Percentiles rank a stretch among this genome's conserved stretches.
These are phyloP conservation scores for Syzygium aqueum DNA, from an alignment of 345 rosid genomes.

Conservation along the genomic window DNA sequence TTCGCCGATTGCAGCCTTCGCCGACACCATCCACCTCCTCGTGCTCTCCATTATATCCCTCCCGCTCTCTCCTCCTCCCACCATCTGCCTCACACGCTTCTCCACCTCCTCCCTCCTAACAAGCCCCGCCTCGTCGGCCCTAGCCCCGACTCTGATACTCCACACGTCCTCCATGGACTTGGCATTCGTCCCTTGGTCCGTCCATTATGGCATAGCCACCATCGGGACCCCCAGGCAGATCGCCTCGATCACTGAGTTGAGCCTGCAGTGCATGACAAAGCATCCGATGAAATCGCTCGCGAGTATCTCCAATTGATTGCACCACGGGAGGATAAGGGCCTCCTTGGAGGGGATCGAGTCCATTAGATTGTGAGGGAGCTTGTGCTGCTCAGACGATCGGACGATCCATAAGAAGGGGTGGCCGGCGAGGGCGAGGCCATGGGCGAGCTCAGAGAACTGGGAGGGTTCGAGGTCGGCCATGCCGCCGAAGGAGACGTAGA, in stretches of 20 bases:
- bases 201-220: constrained; percentile 36
- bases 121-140: constrained; percentile 5
- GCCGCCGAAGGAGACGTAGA: constrained; percentile 30
- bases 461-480: background rate
- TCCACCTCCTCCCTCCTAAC: constrained; percentile 3
- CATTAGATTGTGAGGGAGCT: constrained; percentile 12
- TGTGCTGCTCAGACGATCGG: constrained; percentile 9
- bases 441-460: constrained; percentile 16
- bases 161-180: constrained; percentile 28
- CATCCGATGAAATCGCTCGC: constrained; percentile 16
- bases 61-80: background rate
- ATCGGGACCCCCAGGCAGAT: constrained; percentile 34
- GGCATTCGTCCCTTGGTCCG: constrained; percentile 26
- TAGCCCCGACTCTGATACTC: constrained; percentile 17
- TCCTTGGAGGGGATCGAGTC: constrained; percentile 1
- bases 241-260: constrained; percentile 26
- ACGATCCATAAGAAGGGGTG: constrained; percentile 24
- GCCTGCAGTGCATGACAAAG: constrained; percentile 32
- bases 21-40: background rate
- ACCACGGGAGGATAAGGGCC: constrained; percentile 26
- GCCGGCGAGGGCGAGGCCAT: constrained; percentile 4
- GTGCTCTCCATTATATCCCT: background rate
- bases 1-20: background rate
- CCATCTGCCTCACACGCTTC: background rate
- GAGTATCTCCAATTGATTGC: constrained; percentile 7